Percentiles rank a stretch among this genome's conserved stretches.
Conservation (phyloP, 2,329 filamentous ascomycete species). For the Microdochium trichocladiopsis region DNA sequence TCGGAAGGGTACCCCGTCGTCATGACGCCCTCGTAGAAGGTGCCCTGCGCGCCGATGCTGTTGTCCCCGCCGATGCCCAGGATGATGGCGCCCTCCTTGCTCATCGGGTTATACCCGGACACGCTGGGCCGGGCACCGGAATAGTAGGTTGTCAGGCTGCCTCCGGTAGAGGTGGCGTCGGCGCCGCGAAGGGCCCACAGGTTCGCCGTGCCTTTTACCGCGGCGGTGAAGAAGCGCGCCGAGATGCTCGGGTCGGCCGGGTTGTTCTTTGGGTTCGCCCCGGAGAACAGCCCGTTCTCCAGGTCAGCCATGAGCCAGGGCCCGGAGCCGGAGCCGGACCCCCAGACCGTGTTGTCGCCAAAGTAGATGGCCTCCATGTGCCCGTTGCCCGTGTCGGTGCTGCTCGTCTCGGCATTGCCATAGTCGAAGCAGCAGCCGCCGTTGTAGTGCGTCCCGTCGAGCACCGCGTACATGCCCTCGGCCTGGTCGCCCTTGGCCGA, state of each 20-base stretch:
- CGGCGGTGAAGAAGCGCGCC: constrained; percentile 48
- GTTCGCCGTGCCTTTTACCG: constrained; percentile 48
- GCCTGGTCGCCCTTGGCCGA: constrained; percentile 46
- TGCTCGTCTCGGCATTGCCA: constrained; percentile 48
- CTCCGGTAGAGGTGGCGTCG: constrained; percentile 46
- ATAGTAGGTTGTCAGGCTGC: constrained; percentile 51
- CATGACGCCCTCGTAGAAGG: constrained; percentile 61
- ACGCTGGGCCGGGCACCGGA: constrained; percentile 43
- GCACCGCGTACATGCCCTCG: constrained; percentile 53
- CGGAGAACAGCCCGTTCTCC: constrained; percentile 60
- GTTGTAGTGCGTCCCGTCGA: constrained; percentile 56
- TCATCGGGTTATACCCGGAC: constrained; percentile 54
- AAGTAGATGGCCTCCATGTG: constrained; percentile 67
- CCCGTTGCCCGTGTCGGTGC: constrained; percentile 47
- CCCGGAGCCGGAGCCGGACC: constrained; percentile 47
- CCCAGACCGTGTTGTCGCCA: constrained; percentile 47
- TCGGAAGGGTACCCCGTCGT: constrained; percentile 55
- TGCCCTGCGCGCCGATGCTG: constrained; percentile 50
- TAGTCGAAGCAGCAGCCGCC: constrained; percentile 50
- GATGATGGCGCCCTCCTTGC: constrained; percentile 57
- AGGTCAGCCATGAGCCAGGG: constrained; percentile 66
- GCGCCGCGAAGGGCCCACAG: constrained; percentile 54
- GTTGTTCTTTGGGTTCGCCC: constrained; percentile 36
- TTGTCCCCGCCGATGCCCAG: constrained; percentile 68
- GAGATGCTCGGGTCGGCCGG: constrained; percentile 42